A percentile compares a stretch with the other conserved stretches of the same genome.
phyloP scores from a whole-genome alignment of 1,139 yeast genomes.

The Zygosaccharomyces pseudobailii region DNA sequence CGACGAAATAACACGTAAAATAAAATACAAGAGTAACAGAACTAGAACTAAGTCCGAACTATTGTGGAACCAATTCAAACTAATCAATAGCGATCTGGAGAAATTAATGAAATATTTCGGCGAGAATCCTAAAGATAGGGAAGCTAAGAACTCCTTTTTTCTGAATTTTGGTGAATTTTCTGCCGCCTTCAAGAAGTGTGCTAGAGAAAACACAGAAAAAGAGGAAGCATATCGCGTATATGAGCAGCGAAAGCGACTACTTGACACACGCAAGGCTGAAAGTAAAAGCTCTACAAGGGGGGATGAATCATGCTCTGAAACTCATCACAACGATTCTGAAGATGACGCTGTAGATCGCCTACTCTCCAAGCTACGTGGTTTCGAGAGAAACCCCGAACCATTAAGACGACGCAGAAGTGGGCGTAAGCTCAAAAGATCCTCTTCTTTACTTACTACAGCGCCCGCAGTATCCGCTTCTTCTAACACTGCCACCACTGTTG shows the following conservation, averaged over 20 bases:
- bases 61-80: slow-evolving; percentile 51
- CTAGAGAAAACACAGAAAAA: slow-evolving; percentile 65
- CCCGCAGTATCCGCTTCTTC: not conserved
- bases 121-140: slow-evolving; percentile 61
- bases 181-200: slow-evolving; percentile 69
- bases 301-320: not conserved
- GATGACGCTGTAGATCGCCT: slow-evolving; percentile 26
- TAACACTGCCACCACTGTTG: too few species aligned
- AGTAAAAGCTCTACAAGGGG: slow-evolving; percentile 9
- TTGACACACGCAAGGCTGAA: slow-evolving; percentile 40
- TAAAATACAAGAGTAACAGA: slow-evolving; percentile 48
- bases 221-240: slow-evolving; percentile 79
- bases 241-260: slow-evolving; percentile 60
- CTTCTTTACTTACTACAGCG: not conserved
- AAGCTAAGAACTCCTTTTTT: slow-evolving; percentile 65
- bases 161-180: slow-evolving; percentile 69
- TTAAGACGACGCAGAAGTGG: slow-evolving; percentile 20
- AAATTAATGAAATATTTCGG: slow-evolving; percentile 77
- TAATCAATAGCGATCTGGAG: slow-evolving; percentile 51
- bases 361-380: slow-evolving; percentile 26
- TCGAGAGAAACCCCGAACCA: slow-evolving; percentile 16
- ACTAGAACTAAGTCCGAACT: slow-evolving; percentile 60
- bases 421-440: slow-evolving; percentile 5
- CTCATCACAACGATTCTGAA: slow-evolving; percentile 10
- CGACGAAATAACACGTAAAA: slow-evolving; percentile 55